Evolutionary conservation across 139 green algal genomes (phyloP).

Genomic region (Pleodorina starrii): DNA sequence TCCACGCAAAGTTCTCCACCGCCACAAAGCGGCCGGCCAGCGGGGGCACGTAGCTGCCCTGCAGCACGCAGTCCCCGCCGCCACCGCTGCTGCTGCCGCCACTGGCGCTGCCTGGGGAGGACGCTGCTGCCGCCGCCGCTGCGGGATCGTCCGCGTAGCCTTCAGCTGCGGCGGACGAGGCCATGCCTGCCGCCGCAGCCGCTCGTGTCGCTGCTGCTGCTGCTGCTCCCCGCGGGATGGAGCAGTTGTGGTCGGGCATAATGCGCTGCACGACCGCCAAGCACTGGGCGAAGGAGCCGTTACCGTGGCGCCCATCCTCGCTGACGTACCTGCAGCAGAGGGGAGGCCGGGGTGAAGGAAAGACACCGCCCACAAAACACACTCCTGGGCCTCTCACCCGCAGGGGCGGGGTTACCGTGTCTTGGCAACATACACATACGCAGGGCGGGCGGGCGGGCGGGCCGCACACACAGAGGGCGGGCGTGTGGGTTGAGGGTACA

Average conservation of each 20-base stretch:
- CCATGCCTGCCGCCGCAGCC: background rate
- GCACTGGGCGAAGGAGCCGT: constrained; percentile 48
- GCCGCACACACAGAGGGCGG: too few relatives aligned
- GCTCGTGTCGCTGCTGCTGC: too few relatives aligned
- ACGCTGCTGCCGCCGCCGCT: background rate
- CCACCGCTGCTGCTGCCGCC: too few relatives aligned
- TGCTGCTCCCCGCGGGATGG: background rate
- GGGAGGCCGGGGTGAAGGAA: too few relatives aligned
- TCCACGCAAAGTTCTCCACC: constrained; percentile 67
- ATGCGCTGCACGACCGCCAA: constrained; percentile 42
- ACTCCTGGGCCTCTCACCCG: too few relatives aligned
- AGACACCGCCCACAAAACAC: too few relatives aligned
- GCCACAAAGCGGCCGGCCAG: constrained; percentile 52
- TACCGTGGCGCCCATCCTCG: constrained; percentile 50
- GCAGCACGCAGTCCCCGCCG: constrained; percentile 21
- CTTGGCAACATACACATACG: too few relatives aligned
- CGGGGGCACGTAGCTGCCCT: constrained; percentile 20
- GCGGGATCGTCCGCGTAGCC: background rate
- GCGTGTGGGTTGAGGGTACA: too few relatives aligned
- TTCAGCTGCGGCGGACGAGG: background rate
- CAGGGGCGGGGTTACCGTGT: too few relatives aligned
- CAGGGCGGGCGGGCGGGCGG: too few relatives aligned
- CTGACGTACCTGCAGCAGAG: constrained; percentile 52
- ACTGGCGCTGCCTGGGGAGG: too few relatives aligned
- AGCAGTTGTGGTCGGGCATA: constrained; percentile 46